Conservation (phyloP, 345 rosid species). For the Aegle marmelos region DNA sequence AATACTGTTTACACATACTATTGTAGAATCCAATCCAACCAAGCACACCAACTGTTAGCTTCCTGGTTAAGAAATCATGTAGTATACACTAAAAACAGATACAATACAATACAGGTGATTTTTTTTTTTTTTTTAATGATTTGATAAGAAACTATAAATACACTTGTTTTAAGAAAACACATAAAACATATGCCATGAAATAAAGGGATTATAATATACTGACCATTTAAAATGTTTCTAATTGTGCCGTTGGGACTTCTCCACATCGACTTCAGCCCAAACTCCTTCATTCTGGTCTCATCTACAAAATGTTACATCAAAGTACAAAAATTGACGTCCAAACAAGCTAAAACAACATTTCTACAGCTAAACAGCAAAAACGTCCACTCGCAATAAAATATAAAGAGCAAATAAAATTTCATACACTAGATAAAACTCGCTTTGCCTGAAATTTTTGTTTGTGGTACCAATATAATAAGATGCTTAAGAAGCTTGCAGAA, state of each 20-base stretch:
- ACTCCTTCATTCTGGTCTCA: constrained; percentile 94
- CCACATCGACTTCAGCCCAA: constrained; percentile 88
- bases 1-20: neutral
- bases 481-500: neutral
- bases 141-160: neutral
- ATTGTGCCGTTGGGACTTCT: constrained; percentile 99
- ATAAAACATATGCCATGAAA: neutral
- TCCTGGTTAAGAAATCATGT: neutral
- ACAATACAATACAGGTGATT: neutral
- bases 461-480: neutral
- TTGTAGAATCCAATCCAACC: neutral
- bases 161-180: neutral
- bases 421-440: neutral
- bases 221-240: constrained; percentile 92
- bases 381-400: neutral
- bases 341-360: neutral
- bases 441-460: neutral
- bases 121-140: too few relatives aligned
- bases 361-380: neutral
- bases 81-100: neutral
- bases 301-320: constrained; percentile 48
- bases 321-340: neutral
- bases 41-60: neutral
- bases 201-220: constrained; percentile 17
- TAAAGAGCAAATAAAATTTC: neutral